Evolutionary conservation across 1,139 yeast species (phyloP).

Genomic region (Yamadazyma aaseri): DNA sequence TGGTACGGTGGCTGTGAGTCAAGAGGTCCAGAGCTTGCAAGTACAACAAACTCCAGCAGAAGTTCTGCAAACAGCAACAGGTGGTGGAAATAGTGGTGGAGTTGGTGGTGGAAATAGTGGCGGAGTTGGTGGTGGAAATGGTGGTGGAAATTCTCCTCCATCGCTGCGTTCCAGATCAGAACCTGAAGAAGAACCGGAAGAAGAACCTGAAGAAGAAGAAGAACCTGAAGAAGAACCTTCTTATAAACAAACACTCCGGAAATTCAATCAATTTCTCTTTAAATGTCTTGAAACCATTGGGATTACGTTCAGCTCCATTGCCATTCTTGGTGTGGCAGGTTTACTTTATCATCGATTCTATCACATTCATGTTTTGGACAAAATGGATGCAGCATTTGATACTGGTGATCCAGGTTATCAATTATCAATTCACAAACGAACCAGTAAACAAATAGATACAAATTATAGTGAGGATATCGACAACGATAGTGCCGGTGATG

Average conservation of each 20-base stretch:
- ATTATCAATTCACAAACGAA: constrained; percentile 49
- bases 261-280: constrained; percentile 18
- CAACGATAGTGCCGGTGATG: too few relatives aligned
- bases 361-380: constrained; percentile 56
- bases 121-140: constrained; percentile 7
- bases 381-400: constrained; percentile 68
- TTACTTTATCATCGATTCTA: constrained; percentile 65
- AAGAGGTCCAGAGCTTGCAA: constrained; percentile 17
- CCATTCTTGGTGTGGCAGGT: constrained; percentile 73
- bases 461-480: too few relatives aligned
- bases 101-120: constrained; percentile 12
- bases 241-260: constrained; percentile 13
- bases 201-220: constrained; percentile 14
- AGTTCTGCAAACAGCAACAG: not conserved
- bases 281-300: constrained; percentile 73
- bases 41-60: constrained; percentile 11
- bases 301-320: constrained; percentile 71
- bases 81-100: not conserved
- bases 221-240: constrained; percentile 15
- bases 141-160: not conserved
- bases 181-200: constrained; percentile 17
- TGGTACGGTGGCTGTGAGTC: constrained; percentile 8
- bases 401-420: constrained; percentile 68
- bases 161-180: too few relatives aligned
- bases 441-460: constrained; percentile 29